Evolutionary conservation across 2,329 filamentous ascomycete species (phyloP).

Genomic region (Botrytis paeoniae): DNA sequence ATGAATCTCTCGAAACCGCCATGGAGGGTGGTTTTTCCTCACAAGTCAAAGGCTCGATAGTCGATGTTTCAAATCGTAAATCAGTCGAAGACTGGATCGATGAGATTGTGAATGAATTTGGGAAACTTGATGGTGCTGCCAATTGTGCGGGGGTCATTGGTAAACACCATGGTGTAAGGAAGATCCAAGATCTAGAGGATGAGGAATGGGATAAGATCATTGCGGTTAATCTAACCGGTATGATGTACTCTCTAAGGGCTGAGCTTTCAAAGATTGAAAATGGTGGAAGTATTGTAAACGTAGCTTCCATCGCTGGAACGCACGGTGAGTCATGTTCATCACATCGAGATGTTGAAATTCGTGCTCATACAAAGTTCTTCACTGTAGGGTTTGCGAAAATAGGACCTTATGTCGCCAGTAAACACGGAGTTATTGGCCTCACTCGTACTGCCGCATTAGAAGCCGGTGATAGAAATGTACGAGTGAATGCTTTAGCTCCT

Average conservation of each 20-base stretch:
- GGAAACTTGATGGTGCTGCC: slow-evolving; percentile 45
- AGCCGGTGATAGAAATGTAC: slow-evolving; percentile 39
- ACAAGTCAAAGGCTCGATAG: not conserved
- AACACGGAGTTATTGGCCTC: slow-evolving; percentile 43
- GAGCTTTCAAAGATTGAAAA: slow-evolving; percentile 43
- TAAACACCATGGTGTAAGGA: slow-evolving; percentile 35
- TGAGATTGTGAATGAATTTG: slow-evolving; percentile 38
- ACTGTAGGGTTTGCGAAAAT: slow-evolving; percentile 35
- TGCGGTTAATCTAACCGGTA: slow-evolving; percentile 40
- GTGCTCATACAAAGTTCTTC: slow-evolving; percentile 32
- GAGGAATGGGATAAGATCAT: slow-evolving; percentile 43
- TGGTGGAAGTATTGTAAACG: slow-evolving; percentile 41
- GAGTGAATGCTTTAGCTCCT: slow-evolving; percentile 34
- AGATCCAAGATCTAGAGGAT: slow-evolving; percentile 36
- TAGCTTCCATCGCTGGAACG: slow-evolving; percentile 48
- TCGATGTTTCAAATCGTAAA: slow-evolving; percentile 34
- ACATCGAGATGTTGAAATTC: not conserved
- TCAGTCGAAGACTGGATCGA: slow-evolving; percentile 42
- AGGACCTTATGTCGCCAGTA: slow-evolving; percentile 34
- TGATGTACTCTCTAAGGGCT: slow-evolving; percentile 41
- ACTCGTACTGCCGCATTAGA: slow-evolving; percentile 37
- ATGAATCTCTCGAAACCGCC: slow-evolving; percentile 30
- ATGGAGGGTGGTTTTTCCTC: slow-evolving; percentile 20
- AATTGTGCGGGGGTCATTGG: slow-evolving; percentile 49
- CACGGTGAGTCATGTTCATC: slow-evolving; percentile 38